These are phyloP conservation scores for Pseudopithomyces chartarum DNA, from an alignment of 2,329 filamentous ascomycete genomes.

Conservation along the genomic window DNA sequence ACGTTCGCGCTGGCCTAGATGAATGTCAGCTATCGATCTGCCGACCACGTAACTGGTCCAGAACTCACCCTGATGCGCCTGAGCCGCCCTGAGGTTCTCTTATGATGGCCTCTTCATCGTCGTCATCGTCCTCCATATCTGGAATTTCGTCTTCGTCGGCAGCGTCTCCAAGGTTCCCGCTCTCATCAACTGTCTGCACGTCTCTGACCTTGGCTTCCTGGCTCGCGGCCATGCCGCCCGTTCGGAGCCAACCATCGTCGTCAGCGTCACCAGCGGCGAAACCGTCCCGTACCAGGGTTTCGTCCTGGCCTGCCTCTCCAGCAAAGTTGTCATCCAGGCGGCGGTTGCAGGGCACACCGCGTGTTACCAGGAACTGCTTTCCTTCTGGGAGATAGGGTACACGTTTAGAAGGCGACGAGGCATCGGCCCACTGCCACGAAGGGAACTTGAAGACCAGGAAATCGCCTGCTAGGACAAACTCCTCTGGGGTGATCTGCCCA, in stretches of 20 bases:
- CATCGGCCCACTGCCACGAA: slow-evolving; percentile 95
- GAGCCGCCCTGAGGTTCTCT: slow-evolving; percentile 58
- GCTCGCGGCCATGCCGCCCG: slow-evolving; percentile 76
- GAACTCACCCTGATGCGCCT: slow-evolving; percentile 59
- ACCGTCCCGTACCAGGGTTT: slow-evolving; percentile 82
- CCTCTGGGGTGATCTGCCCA: slow-evolving; percentile 94
- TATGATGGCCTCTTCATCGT: slow-evolving; percentile 94
- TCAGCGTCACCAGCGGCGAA: slow-evolving; percentile 60
- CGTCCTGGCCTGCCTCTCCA: slow-evolving; percentile 82
- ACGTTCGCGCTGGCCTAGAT: slow-evolving; percentile 80
- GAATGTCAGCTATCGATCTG: slow-evolving; percentile 18
- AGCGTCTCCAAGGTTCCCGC: slow-evolving; percentile 80
- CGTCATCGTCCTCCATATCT: slow-evolving; percentile 97
- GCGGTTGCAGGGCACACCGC: slow-evolving; percentile 90
- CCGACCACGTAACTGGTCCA: not conserved
- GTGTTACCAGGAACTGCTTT: slow-evolving; percentile 95
- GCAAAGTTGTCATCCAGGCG: slow-evolving; percentile 93
- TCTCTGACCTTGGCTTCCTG: slow-evolving; percentile 78
- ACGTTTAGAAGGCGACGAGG: slow-evolving; percentile 78
- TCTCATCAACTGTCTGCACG: slow-evolving; percentile 86
- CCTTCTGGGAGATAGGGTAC: slow-evolving; percentile 80
- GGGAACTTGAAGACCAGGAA: slow-evolving; percentile 99
- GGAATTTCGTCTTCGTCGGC: slow-evolving; percentile 82
- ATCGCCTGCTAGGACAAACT: slow-evolving; percentile 94
- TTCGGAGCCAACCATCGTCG: slow-evolving; percentile 90